Evolutionary conservation across 768 basidiomycete species (phyloP).

Genomic region (Cytidiella melzeri): DNA sequence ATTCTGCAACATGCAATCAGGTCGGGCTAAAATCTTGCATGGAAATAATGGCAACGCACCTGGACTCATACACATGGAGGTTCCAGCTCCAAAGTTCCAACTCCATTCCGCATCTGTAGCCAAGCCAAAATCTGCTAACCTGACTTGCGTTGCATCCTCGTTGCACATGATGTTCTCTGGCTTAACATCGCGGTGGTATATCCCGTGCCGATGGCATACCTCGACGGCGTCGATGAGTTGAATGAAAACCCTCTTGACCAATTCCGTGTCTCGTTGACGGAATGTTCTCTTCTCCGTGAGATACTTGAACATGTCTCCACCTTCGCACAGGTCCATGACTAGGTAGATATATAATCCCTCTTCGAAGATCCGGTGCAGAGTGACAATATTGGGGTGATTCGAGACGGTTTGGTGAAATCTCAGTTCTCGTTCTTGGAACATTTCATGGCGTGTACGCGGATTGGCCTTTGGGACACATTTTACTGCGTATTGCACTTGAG

Average conservation of each 20-base stretch:
- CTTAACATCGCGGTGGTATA: conserved; percentile 53
- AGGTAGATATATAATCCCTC: conserved; percentile 62
- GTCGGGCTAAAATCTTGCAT: no score
- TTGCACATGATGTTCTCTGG: conserved; percentile 43
- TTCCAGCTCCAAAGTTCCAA: conserved; percentile 19
- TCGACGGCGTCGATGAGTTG: conserved; percentile 48
- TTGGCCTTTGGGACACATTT: conserved; percentile 21
- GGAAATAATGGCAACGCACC: conserved; percentile 14
- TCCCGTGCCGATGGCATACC: conserved; percentile 39
- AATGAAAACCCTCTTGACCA: conserved; percentile 40
- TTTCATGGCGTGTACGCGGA: conserved; percentile 8
- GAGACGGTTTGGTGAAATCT: conserved; percentile 45
- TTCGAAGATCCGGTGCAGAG: conserved; percentile 41
- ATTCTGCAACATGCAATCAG: conserved; percentile 13
- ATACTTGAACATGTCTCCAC: conserved; percentile 41
- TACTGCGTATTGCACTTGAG: conserved; percentile 18
- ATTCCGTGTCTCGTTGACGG: conserved; percentile 32
- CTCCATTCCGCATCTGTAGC: conserved; percentile 15
- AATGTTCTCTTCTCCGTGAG: conserved; percentile 30
- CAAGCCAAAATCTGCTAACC: conserved; percentile 39
- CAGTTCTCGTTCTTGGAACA: conserved; percentile 59
- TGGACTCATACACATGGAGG: conserved; percentile 21
- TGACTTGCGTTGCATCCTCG: conserved; percentile 31
- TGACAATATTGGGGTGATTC: conserved; percentile 56
- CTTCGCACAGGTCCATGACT: conserved; percentile 38